phyloP scores from a whole-genome alignment of 441 rosid species.

The Omphalea diandra region DNA sequence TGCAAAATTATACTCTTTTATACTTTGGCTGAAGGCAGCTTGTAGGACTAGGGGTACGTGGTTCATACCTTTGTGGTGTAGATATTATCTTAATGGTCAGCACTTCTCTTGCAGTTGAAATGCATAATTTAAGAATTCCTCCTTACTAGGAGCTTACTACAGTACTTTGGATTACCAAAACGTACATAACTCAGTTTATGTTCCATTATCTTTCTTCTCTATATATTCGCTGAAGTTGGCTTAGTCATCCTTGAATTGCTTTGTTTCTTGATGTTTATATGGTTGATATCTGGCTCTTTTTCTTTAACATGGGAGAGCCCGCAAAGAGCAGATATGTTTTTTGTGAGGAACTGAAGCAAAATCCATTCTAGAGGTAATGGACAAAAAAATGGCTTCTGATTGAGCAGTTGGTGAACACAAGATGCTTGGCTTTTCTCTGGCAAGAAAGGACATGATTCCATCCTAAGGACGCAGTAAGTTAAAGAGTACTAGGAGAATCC shows the following conservation, averaged over 20 bases:
- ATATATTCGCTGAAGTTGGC: not conserved
- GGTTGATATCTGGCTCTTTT: slow-evolving; percentile 4
- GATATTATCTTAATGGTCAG: not conserved
- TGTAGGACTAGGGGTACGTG: not conserved
- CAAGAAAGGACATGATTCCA: not conserved
- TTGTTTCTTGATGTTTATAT: not conserved
- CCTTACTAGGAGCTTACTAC: not conserved
- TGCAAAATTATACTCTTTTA: not conserved
- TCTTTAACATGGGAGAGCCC: not conserved
- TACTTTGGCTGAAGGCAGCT: not conserved
- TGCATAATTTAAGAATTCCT: not conserved
- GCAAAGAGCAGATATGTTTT: not conserved
- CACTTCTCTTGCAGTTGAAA: not conserved
- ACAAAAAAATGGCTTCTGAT: too few relatives aligned
- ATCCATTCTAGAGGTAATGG: not conserved
- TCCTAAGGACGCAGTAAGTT: not conserved
- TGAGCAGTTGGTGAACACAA: not conserved
- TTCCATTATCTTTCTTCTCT: not conserved
- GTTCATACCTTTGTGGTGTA: not conserved
- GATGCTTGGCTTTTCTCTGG: slow-evolving; percentile 2
- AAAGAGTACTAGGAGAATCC: not conserved
- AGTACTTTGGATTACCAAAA: not conserved
- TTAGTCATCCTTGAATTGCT: not conserved
- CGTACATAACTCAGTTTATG: not conserved
- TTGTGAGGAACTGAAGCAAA: not conserved